Percentiles rank a stretch among this genome's conserved stretches.
phyloP scores from a whole-genome alignment of 2,329 filamentous ascomycete species.

The Colletotrichum karsti region DNA sequence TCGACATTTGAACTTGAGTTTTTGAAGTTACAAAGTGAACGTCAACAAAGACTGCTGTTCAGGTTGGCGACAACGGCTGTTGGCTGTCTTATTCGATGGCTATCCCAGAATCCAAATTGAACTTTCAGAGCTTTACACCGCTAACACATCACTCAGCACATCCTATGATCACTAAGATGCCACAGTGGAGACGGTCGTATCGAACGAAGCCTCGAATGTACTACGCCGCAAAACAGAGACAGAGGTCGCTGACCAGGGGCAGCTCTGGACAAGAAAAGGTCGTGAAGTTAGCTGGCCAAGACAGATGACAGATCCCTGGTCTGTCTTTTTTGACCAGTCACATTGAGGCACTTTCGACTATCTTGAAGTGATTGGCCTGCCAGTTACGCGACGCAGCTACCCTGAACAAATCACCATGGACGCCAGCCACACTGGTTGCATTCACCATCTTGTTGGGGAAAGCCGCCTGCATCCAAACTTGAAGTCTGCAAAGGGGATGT shows the following conservation, averaged over 20 bases:
- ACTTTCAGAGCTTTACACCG: not conserved
- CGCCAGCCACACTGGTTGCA: not conserved
- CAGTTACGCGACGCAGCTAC: not conserved
- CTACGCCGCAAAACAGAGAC: too few species aligned
- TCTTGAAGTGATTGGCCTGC: not conserved
- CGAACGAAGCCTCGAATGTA: too few species aligned
- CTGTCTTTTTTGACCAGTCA: slow-evolving; percentile 14
- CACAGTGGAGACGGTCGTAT: not conserved
- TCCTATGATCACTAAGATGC: slow-evolving; percentile 6
- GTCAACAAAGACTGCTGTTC: too few species aligned
- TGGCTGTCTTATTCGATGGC: not conserved
- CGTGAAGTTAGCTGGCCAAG: not conserved
- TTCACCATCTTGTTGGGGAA: not conserved
- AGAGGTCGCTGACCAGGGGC: not conserved
- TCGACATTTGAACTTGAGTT: too few species aligned
- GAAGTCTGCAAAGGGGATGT: not conserved
- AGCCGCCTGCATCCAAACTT: slow-evolving; percentile 5
- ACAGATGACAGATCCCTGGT: slow-evolving; percentile 2
- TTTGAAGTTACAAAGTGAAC: too few species aligned
- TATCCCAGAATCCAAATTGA: not conserved
- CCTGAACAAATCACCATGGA: not conserved
- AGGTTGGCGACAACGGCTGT: not conserved
- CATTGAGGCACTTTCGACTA: slow-evolving; percentile 15
- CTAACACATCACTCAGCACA: not conserved
- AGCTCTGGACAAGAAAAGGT: not conserved